These are phyloP conservation scores for Artemisia annua DNA, from an alignment of 129 eudicot genomes.

Conservation along the genomic window DNA sequence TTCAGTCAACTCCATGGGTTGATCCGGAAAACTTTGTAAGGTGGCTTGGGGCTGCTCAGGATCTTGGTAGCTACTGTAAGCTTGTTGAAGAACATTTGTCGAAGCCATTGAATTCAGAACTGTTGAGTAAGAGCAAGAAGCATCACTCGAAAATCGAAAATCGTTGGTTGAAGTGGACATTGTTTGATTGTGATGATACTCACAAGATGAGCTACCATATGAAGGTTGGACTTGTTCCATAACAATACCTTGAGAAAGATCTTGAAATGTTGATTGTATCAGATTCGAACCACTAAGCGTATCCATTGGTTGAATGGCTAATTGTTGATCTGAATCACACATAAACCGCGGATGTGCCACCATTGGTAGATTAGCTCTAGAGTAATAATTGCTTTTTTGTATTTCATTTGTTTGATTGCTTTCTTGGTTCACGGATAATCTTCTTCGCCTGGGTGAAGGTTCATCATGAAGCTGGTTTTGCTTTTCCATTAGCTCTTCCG, in stretches of 20 bases:
- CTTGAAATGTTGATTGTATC: neutral
- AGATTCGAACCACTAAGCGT: neutral
- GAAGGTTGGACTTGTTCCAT: neutral
- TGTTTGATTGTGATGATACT: neutral
- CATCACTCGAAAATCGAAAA: neutral
- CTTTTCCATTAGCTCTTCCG: too few species aligned
- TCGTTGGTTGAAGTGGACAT: neutral
- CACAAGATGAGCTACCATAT: neutral
- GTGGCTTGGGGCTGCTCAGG: too few species aligned
- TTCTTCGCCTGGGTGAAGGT: too few species aligned
- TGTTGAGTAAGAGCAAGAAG: neutral
- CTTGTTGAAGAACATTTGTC: neutral
- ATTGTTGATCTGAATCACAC: neutral
- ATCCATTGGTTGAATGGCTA: neutral
- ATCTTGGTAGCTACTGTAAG: neutral
- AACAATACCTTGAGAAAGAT: neutral
- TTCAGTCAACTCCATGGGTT: too few species aligned
- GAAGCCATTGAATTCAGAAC: neutral
- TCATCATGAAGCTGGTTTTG: too few species aligned
- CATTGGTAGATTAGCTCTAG: neutral
- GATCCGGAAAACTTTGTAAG: too few species aligned
- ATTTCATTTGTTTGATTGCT: neutral
- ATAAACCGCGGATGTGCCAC: neutral
- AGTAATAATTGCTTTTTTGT: neutral
- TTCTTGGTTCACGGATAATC: neutral